Percentiles rank a stretch among this genome's conserved stretches.
Conservation (phyloP, 2,329 filamentous ascomycete genomes). For the Fusarium beomiforme region DNA sequence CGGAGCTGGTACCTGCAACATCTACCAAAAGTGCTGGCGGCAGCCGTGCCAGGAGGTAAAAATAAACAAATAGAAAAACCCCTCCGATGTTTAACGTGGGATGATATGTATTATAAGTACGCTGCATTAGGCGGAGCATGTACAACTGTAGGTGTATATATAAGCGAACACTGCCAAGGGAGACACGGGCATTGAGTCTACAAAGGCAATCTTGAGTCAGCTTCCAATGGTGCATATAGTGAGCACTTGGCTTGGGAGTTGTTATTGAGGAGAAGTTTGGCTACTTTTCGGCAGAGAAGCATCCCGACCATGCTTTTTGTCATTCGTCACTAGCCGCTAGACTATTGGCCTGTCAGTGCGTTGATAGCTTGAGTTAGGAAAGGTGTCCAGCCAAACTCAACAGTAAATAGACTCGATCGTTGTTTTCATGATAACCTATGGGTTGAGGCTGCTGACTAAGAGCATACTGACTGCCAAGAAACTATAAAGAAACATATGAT, state of each 20-base stretch:
- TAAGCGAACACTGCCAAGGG: constrained; percentile 32
- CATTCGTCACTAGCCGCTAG: no score
- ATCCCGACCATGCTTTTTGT: no score
- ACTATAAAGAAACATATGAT: constrained; percentile 15
- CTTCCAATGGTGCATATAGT: not conserved
- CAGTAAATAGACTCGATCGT: not conserved
- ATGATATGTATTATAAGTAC: constrained; percentile 42
- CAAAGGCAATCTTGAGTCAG: not conserved
- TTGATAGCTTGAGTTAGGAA: not conserved
- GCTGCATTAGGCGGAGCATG: constrained; percentile 33
- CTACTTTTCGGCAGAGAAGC: no score
- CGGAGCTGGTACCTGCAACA: constrained; percentile 45
- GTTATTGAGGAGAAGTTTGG: not conserved
- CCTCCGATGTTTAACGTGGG: not conserved
- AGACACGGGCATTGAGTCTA: constrained; percentile 36
- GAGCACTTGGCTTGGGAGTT: not conserved
- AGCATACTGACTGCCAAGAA: constrained; percentile 24
- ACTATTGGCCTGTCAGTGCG: not conserved
- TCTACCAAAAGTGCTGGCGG: constrained; percentile 30
- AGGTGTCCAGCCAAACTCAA: not conserved
- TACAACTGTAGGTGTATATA: constrained; percentile 44
- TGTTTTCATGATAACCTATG: constrained; percentile 15
- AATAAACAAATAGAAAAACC: constrained; percentile 1
- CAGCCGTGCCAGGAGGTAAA: constrained; percentile 38
- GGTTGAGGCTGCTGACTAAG: constrained; percentile 31